Evolutionary conservation across 352 stramenopile species (phyloP).

Genomic region (Labyrinthula sp.): DNA sequence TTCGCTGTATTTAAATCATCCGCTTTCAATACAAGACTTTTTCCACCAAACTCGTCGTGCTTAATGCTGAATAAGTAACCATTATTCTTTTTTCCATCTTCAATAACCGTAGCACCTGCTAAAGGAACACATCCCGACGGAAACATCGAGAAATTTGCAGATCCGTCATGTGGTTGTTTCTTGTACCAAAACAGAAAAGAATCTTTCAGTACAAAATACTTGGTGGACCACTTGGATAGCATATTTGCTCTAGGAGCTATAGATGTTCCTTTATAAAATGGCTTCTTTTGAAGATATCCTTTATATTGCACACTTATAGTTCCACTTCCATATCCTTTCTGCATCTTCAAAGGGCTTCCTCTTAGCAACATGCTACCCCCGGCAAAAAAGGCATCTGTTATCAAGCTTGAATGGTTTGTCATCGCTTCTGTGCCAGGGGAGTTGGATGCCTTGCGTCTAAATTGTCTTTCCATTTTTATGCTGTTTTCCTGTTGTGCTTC

Average conservation of each 20-base stretch:
- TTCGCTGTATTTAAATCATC: slow-evolving; percentile 19
- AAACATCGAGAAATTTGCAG: slow-evolving; percentile 15
- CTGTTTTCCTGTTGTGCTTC: too few species aligned
- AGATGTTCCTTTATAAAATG: slow-evolving; percentile 9
- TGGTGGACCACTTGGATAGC: slow-evolving; percentile 4
- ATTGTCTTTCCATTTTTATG: too few species aligned
- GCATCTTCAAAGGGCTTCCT: too few species aligned
- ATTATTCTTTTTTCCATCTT: slow-evolving; percentile 5
- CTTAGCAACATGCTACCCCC: too few species aligned
- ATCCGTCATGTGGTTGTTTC: slow-evolving; percentile 12
- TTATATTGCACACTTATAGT: slow-evolving; percentile 25
- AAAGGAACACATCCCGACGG: slow-evolving; percentile 17
- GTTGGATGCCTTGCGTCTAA: too few species aligned
- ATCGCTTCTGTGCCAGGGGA: too few species aligned
- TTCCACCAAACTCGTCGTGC: slow-evolving; percentile 27
- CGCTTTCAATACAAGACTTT: slow-evolving; percentile 13
- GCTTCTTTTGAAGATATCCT: slow-evolving; percentile 22
- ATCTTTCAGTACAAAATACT: slow-evolving; percentile 28
- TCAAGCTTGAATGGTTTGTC: too few species aligned
- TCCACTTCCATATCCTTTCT: too few species aligned
- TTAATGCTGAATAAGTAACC: slow-evolving; percentile 22
- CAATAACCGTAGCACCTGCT: slow-evolving; percentile 18
- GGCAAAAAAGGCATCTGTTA: too few species aligned
- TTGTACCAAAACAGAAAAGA: slow-evolving; percentile 25
- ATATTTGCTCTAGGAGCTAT: too few species aligned